Evolutionary conservation across 179 eudicot genomes (phyloP).

Genomic region (Beta lomatogona): DNA sequence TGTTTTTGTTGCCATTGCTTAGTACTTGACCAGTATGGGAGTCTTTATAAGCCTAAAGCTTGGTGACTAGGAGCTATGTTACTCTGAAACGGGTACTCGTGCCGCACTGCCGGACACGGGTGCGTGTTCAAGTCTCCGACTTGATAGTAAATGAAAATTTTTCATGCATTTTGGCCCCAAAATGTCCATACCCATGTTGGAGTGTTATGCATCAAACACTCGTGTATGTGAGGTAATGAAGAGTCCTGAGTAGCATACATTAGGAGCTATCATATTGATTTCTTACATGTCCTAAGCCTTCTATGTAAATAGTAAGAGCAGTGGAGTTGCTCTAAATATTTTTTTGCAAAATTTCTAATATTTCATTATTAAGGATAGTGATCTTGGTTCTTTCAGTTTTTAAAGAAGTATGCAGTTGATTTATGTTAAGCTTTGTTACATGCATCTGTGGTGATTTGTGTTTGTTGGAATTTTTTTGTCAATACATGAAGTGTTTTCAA

Average conservation of each 20-base stretch:
- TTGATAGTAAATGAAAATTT: no score
- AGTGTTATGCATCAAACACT: no score
- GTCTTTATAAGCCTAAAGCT: background rate
- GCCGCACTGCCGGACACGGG: no score
- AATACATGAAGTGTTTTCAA: background rate
- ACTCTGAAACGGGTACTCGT: no score
- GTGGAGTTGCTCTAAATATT: background rate
- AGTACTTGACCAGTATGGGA: background rate
- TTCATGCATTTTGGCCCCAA: no score
- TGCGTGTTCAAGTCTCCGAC: no score
- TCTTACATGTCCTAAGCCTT: background rate
- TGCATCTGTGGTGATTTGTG: background rate
- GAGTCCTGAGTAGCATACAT: no score
- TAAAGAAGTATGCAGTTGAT: background rate
- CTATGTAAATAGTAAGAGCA: background rate
- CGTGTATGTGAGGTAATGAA: no score
- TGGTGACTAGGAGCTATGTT: background rate
- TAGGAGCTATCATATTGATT: background rate
- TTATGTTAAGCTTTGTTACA: background rate
- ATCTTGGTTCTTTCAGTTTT: background rate
- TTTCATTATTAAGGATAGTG: background rate
- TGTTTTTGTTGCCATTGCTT: background rate
- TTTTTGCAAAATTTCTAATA: background rate
- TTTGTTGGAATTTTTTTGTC: background rate
- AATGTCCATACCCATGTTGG: no score